phyloP scores from a whole-genome alignment of 345 rosid genomes.

The Eucalyptus erythrocorys region DNA sequence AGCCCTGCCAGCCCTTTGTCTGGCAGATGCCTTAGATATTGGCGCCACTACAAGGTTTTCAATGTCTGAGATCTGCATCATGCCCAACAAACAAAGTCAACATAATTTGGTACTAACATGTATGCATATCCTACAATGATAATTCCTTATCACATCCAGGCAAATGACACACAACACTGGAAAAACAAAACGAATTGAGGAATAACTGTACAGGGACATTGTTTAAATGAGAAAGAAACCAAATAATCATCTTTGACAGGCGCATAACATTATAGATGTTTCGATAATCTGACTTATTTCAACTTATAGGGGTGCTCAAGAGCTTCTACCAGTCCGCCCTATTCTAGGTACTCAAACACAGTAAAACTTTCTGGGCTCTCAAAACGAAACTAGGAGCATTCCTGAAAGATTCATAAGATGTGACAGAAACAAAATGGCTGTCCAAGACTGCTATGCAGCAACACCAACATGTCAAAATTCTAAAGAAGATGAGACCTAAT shows the following conservation, averaged over 20 bases:
- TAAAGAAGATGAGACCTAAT: background rate
- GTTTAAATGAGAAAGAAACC: background rate
- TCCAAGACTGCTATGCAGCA: background rate
- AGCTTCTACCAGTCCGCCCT: background rate
- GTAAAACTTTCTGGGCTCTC: background rate
- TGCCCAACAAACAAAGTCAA: background rate
- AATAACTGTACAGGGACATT: background rate
- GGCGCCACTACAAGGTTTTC: conserved; percentile 93
- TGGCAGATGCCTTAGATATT: conserved; percentile 94
- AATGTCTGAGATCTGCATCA: conserved; percentile 67
- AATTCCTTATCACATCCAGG: background rate
- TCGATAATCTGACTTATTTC: background rate
- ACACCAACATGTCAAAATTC: background rate
- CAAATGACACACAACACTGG: background rate
- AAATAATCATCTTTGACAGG: background rate
- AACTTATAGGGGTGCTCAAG: background rate
- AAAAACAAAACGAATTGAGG: background rate
- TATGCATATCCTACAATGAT: background rate
- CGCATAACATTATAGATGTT: background rate
- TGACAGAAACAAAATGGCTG: background rate
- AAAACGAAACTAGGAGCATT: background rate
- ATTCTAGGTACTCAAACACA: background rate
- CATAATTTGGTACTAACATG: background rate
- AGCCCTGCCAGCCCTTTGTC: conserved; percentile 97
- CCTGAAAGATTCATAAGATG: background rate